Base-by-base conservation (phyloP, 768 basidiomycete species). In the Boletus edulis region DNA sequence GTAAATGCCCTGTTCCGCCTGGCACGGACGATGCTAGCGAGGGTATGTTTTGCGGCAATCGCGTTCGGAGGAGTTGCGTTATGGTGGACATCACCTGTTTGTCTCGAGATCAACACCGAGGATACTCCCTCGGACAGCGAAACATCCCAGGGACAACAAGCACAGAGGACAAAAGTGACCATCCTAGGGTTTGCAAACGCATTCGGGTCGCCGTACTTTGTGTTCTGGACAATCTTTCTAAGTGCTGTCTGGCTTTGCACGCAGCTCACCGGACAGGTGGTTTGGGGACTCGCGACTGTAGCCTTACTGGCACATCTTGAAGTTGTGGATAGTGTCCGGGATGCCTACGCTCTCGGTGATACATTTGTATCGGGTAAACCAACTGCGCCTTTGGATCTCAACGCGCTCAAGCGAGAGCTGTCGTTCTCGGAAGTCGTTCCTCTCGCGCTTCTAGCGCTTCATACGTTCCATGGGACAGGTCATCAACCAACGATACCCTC, bases 401-500 rank as follows among this genome's bases (percentile, higher is more conserved):
- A 71, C 1, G 38, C 65, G 14, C 62, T 66, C 9, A 62, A 64
- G 24, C 73, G 73, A 12, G 67, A 74, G 4, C 60, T 85, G 12
- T 70, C 71, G 9, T 91, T 95, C 69, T 72, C 80, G 8, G 91
- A 95, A 55, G 72, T 89, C 22, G 77, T 83, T 0, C 86, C 87
- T 0, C 68, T 98, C 14, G 87, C 87, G 1, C 78, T 98, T 9
- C 76, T 97, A 12, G 88, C 86, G 0, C 71, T 89, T 38, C 81
- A 91, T 46, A 71, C 81, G 9, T 98, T 95, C 78, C 91, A 89
- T 67, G 77, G 82, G 0, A 98, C 95, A 0, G 96, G 97, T 3
- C 97, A 99, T 64, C 94, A 98, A 71, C 81, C 94, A 1, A 87
- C 87, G 4, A 78, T 98, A 38, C 81, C 92, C 1, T 89, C 91